Evolutionary conservation across 177 flowering plant genomes (phyloP), one percentile per base, ranked within the genome.

Genomic region (Tripterygium wilfordii): DNA sequence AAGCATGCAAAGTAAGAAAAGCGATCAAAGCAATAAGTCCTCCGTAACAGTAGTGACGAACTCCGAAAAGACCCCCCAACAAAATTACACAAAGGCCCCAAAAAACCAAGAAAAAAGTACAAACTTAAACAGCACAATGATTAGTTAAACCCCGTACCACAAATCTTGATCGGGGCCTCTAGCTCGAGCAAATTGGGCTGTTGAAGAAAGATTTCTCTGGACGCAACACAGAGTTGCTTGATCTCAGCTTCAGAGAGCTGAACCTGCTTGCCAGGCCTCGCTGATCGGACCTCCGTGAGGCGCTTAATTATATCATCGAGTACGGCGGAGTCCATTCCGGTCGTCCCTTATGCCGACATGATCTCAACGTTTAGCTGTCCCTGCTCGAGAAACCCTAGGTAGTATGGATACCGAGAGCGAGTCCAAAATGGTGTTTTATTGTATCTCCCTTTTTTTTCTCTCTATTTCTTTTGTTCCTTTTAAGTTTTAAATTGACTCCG

Each of bases 171-270:
- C 42, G 83, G 83, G 12, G 83, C 80, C 65, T 72, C 72, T 6
- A 78, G 78, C 58, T 78, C 83, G 28, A 78, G 78, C 51, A 78
- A 62, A 61, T 67, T 75, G 32, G 83, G 78, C 38, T 78, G 83
- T 4, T 49, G 61, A 16, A 65, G 22, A 30, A 78, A 78, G 49
- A 78, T 72, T 2, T 78, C 78, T n/a, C 69, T 55, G 7, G 83
- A 53, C 25, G 60, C 63, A 7, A 56, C 46, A 26, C 78, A 72
- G 17, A 78, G 80, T 49, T 75, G 78, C 26, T 68, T 70, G 72
- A 78, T 78, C 69, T 78, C 83, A 4, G 60, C 31, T 61, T 78
- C 83, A 0, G 80, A 69, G 21, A 78, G 72, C 69, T 75, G 83
- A 1, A 76, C 83, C 40, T 71, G 78, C 61, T 72, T 75, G 12